phyloP scores from a whole-genome alignment of 148 eudicot species.

The Camellia granthamiana region DNA sequence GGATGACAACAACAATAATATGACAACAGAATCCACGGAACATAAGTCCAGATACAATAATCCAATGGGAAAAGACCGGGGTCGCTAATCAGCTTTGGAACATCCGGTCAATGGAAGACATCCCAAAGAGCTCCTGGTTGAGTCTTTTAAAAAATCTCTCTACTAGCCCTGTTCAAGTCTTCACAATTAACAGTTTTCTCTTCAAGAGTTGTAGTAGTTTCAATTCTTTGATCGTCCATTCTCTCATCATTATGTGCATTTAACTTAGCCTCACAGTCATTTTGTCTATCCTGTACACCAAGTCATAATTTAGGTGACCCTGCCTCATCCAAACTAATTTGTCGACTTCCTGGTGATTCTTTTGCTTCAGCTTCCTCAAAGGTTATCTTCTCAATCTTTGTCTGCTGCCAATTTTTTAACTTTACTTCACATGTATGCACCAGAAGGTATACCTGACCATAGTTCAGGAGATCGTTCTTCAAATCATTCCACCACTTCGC shows the following conservation, averaged over 20 bases:
- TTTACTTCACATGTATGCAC: conserved; percentile 65
- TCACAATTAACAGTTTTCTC: conserved; percentile 31
- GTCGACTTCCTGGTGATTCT: conserved; percentile 30
- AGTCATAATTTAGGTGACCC: conserved; percentile 25
- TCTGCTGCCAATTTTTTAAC: conserved; percentile 40
- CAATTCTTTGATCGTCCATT: conserved; percentile 31
- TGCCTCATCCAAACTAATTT: conserved; percentile 31
- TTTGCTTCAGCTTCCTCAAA: conserved; percentile 37
- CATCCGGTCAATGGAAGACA: conserved; percentile 80
- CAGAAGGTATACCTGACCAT: conserved; percentile 76
- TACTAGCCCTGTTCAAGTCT: conserved; percentile 29
- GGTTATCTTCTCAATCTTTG: conserved; percentile 30
- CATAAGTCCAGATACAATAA: no score
- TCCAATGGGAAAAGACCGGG: no score
- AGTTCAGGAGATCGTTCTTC: conserved; percentile 4
- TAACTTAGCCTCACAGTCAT: conserved; percentile 34
- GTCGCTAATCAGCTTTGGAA: conserved; percentile 61
- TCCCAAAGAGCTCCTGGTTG: conserved; percentile 82
- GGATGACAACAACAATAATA: no score
- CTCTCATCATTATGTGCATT: conserved; percentile 36
- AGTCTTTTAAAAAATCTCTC: conserved; percentile 21
- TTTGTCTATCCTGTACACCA: conserved; percentile 30
- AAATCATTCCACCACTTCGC: conserved; percentile 7
- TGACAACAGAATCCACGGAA: no score
- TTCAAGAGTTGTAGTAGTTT: conserved; percentile 18